Evolutionary conservation across 2,329 filamentous ascomycete species (phyloP), one percentile per base, ranked within the genome.

Genomic region (Calonectria leucothoes): DNA sequence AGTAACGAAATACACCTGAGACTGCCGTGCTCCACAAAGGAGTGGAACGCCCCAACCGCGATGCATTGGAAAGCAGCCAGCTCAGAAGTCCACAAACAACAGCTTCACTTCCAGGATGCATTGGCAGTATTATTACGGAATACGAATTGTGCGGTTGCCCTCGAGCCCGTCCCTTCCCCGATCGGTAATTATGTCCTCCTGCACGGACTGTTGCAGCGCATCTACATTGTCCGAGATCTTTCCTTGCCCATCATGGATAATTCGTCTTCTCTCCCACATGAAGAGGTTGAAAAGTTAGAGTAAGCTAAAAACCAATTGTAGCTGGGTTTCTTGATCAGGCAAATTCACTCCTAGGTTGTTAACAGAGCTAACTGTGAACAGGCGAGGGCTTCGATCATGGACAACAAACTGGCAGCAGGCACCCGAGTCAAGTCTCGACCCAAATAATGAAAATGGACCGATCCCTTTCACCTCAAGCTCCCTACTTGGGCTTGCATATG

Each of bases 381-480:
- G 82, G 39, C 81, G 82, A 8, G 83, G 79, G 0, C 77, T 85
- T 1, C 80, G 84, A 0, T 83, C 82, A 0, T 85, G 84, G 84
- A 85, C 84, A 2, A 81, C 83, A 0, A 82, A 82, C 8, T 85
- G 84, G 84, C 84, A 85, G 31, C 83, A 85, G 67, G 82, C 82
- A 0, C 82, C 84, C 0, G 84, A 85, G 57, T 85, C 84, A 2
- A 83, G 80, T 29, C 82, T 85, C 0, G 84, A 85, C 42, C 84
- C 84, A 0, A 84, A 85, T 61, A 85, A 85, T 45, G 83, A 85
- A 52, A 85, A 84, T 33, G 84, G 84, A 0, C 84, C 84, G 0
- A 85, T 85, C 17, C 84, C 84, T 0, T 85, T 85, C 71, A 88
- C 86, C 0, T 88, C 87, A 2, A 87, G 85, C 63, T 85, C 87